Base-by-base conservation (phyloP, 2,329 filamentous ascomycete species). In the Aureobasidium zeae region DNA sequence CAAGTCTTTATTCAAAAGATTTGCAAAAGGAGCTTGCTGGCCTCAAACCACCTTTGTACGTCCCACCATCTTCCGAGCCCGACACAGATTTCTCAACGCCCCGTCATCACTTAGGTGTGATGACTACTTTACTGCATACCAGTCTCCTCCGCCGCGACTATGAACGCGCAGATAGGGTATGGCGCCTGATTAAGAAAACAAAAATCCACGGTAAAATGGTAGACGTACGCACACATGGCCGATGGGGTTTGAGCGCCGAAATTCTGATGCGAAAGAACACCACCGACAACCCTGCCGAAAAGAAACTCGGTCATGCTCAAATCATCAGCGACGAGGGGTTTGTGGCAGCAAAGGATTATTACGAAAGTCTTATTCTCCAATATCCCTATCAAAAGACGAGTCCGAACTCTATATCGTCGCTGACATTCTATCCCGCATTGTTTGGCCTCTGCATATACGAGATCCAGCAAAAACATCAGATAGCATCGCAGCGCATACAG, bases 201-300 rank as follows among this genome's bases (percentile, higher is more conserved):
- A 74, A 72, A 37, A 66, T 79, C 17, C 57, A 64, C 46, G 77
- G 77, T 3, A 60, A 63, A 35, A 64, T 66, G 5, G 68, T 88
- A 15, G 86, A 94, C 57, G 61, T 89, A 35, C 75, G 86, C 28
- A 69, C 68, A 15, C 72, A 80, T 54, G 74, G 77, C 25, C 73
- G 83, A 51, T 95, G 88, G 89, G 81, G 81, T 11, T 73, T 94
- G 32, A 87, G 86, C 1, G 86, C 85, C 2, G 88, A 94, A 63
- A 76, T 95, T 15, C 64, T 94, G 45, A 77, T 94, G 64, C 75
- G 82, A 12, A 63, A 63, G 49, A 45, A 16, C 17, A 13, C 42
- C 9, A 13, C 10, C 10, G 29, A 33, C 7, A 22, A 19, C 7
- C 5, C 7, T 11, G 22, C 11, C 32, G 41, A 46, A 6, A 20